phyloP scores from a whole-genome alignment of 2,329 filamentous ascomycete genomes.

The Cytospora schulzeri region DNA sequence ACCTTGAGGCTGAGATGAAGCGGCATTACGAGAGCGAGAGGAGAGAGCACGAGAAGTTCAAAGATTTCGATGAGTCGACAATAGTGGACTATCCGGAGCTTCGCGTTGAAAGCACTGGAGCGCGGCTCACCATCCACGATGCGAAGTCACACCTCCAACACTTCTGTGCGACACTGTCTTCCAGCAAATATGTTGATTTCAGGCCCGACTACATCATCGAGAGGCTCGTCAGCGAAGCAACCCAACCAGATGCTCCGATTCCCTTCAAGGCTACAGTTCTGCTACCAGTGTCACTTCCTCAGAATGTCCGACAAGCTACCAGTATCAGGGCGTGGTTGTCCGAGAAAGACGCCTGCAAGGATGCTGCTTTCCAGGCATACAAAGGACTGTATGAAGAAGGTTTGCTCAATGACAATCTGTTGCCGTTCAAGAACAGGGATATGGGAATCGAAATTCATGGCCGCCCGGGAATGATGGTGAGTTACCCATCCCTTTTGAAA shows the following conservation, averaged over 20 bases:
- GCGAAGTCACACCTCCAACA: constrained; percentile 78
- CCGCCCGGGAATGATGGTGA: constrained; percentile 38
- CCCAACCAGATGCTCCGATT: constrained; percentile 23
- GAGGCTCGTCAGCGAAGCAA: constrained; percentile 36
- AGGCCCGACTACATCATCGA: constrained; percentile 68
- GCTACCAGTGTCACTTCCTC: constrained; percentile 72
- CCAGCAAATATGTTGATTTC: constrained; percentile 61
- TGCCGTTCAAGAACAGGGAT: constrained; percentile 61
- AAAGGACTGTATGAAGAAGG: constrained; percentile 67
- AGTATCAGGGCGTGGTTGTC: constrained; percentile 65
- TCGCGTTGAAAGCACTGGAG: constrained; percentile 51
- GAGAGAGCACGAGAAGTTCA: constrained; percentile 49
- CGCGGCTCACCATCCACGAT: constrained; percentile 71
- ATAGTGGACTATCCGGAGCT: constrained; percentile 37
- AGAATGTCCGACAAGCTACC: constrained; percentile 55
- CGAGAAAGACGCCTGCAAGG: constrained; percentile 73
- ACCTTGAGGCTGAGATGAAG: constrained; percentile 74
- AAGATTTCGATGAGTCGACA: constrained; percentile 50
- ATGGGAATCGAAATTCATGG: constrained; percentile 41
- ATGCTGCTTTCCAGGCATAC: constrained; percentile 84
- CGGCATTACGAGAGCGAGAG: constrained; percentile 66
- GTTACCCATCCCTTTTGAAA: background rate
- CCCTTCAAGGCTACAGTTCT: constrained; percentile 62
- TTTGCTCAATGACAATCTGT: constrained; percentile 74
- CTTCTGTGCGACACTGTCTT: constrained; percentile 69